Base-by-base conservation (phyloP, 345 rosid species). In the Euphorbia pulcherrima region DNA sequence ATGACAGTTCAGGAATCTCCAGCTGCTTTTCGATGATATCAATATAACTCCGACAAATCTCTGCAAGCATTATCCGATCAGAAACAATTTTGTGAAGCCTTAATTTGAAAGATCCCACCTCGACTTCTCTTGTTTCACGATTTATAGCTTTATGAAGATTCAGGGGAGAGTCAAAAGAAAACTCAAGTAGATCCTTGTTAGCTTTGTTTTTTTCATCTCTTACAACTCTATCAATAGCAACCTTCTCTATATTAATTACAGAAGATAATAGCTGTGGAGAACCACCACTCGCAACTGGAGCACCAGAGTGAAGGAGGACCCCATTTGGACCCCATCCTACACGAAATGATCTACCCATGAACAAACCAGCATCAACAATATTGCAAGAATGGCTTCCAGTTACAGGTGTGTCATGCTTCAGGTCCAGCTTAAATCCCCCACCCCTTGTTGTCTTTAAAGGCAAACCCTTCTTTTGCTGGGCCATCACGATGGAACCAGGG, bases 301-400 rank as follows among this genome's bases (percentile, higher is more conserved):
- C 58, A 60, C 97, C 99, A 63, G 88, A 64, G 72, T 94, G 99
- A 55, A 94, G 84, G 77, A 94, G 96, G 71, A 91, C 75, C 27
- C 97, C 97, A 87, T 87, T 89, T 26, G 95, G 99, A 2, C 97
- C 97, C 99, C 99, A 94, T 20, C 99, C 99, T 37, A 85, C 99
- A 69, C 97, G 97, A 80, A 91, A 94, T 47, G 97, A 91, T 77
- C 91, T 83, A 65, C 96, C 95, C 99, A 91, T 94, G 78, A 94
- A 94, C 65, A 94, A 79, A 69, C 89, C 97, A 14, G 97, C 94
- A 81, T 94, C 99, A 68, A 89, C 96, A 73, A 94, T 75, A 77
- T 88, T 88, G 72, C 65, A 72, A 62, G 95, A 91, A 84, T 85
- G 83, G 80, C 81, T 79, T 70, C 82, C 87, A 64, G 83, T 81